Evolutionary conservation across 2,329 filamentous ascomycete species (phyloP).

Genomic region (Xylaria sp.): DNA sequence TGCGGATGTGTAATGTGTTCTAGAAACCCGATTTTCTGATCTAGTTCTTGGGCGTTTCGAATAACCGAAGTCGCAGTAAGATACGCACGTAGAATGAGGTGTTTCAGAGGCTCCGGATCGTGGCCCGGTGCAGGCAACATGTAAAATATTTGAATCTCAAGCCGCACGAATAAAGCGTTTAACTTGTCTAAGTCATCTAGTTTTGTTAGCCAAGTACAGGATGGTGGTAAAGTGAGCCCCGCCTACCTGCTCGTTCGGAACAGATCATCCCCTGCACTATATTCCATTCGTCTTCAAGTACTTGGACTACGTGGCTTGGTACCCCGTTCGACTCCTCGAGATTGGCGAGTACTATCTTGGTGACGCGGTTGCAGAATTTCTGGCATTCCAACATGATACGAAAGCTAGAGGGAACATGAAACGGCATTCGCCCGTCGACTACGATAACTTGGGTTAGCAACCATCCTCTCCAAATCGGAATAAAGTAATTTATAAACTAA

Average conservation of each 20-base stretch:
- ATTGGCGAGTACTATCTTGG: constrained; percentile 53
- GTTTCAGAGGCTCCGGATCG: constrained; percentile 47
- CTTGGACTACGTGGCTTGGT: constrained; percentile 51
- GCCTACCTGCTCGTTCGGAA: constrained; percentile 53
- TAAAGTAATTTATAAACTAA: background rate
- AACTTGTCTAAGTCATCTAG: constrained; percentile 54
- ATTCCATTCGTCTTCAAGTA: constrained; percentile 59
- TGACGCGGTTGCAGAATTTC: constrained; percentile 56
- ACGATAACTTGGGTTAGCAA: constrained; percentile 1
- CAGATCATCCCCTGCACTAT: constrained; percentile 53
- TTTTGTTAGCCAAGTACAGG: constrained; percentile 20
- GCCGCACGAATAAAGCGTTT: constrained; percentile 53
- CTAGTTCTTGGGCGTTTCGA: constrained; percentile 49
- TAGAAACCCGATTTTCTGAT: constrained; percentile 46
- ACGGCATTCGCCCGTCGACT: constrained; percentile 47
- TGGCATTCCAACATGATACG: constrained; percentile 55
- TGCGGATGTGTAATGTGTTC: constrained; percentile 56
- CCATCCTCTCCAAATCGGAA: background rate
- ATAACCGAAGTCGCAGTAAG: constrained; percentile 55
- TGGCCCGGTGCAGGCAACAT: constrained; percentile 52
- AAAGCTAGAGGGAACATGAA: constrained; percentile 52
- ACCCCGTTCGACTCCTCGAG: constrained; percentile 54
- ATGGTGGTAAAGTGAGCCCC: background rate
- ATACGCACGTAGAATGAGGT: constrained; percentile 54
- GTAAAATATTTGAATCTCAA: constrained; percentile 61